Evolutionary conservation across 108 stramenopile genomes (phyloP), one percentile per base, ranked within the genome.

Genomic region (Fistulifera pelliculosa): DNA sequence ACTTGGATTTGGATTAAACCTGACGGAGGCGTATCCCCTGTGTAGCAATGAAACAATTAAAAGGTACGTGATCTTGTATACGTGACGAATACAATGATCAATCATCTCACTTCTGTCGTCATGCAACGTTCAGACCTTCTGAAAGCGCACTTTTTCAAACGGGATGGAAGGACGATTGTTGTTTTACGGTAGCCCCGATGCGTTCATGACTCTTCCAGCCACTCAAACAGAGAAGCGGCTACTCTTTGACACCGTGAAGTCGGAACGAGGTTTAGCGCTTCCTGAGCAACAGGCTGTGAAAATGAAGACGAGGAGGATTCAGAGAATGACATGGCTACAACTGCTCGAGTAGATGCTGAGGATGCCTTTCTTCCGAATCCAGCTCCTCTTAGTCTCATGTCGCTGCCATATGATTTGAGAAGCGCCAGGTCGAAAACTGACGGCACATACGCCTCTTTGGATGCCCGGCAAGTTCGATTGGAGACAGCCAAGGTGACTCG

Each of bases 111-210:
- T 2, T 7, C n/a, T 25, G 3, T 26, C 4, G 24, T 54, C n/a
- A 6, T 3, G 22, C 2, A 17, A 21, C 21, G 27, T n/a, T 14
- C 23, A 31, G 44, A 24, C 24, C 45, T 23, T 61, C 35, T 40
- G 82, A 88, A 60, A 70, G 35, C 39, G 35, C 57, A 48, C 49
- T 77, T 51, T 69, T 62, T 35, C 28, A 13, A 0, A 22, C 49
- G 42, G 71, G 71, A 1, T 75, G 71, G 71, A 85, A 83, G 17
- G 76, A 85, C 40, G 58, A 73, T 49, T 65, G 64, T 27, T 81
- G 64, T 83, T 83, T 48, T 79, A 72, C 55, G 87, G 87, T 3
- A 39, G 39, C 49, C 38, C 59, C 24, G 81, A 89, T 40, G 51
- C 79, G 1, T 79, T 58, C 52, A 47, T 89, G 47, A 62, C 64